Base-by-base conservation (phyloP, 2,329 filamentous ascomycete genomes). In the Stenocarpella maydis region DNA sequence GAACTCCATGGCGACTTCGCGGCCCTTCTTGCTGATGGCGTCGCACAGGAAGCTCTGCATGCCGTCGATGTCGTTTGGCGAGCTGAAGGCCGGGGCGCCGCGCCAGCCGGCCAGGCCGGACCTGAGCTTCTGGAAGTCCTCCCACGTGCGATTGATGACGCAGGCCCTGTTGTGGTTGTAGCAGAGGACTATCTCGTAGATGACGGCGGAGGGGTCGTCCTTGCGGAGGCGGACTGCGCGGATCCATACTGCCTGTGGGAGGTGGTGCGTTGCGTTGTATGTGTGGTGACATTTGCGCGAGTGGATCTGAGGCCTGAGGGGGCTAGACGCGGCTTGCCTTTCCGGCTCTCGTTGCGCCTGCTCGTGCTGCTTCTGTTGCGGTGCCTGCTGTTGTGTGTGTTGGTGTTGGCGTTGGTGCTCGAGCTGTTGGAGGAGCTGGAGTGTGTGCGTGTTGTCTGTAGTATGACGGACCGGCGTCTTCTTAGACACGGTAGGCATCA, bases 121-220 rank as follows among this genome's bases (percentile, higher is more conserved):
- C 68, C 21, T 68, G 26, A 79, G 70, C 12, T 34, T 41, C 47
- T 60, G 66, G 55, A 78, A 75, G 65, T 78, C 77, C 53, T 76
- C 75, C 69, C 72, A 71, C 39, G 74, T 73, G 39, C 77, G 76
- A 70, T 73, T 74, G 55, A 79, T 72, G 34, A 71, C 75, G 73
- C 77, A 79, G 19, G 77, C 76, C n/a, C 78, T 73, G 75, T 78
- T 77, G 68, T 73, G 71, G 15, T 69, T 28, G 71, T 78, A 78
- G 71, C 73, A 75, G 10, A 79, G 76, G 31, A 74, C 70, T n/a
- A 79, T 73, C 49, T 74, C 69, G 70, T 76, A 75, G 34, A 73
- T 37, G 17, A 66, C 67, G 15, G 61, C 52, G 28, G 71, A 45
- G 12, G 71, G 66, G 31, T 37, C 65, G 53, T 63, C 45, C 28